Evolutionary conservation across 768 basidiomycete species (phyloP), one percentile per base, ranked within the genome.

Genomic region (Artomyces pyxidatus): DNA sequence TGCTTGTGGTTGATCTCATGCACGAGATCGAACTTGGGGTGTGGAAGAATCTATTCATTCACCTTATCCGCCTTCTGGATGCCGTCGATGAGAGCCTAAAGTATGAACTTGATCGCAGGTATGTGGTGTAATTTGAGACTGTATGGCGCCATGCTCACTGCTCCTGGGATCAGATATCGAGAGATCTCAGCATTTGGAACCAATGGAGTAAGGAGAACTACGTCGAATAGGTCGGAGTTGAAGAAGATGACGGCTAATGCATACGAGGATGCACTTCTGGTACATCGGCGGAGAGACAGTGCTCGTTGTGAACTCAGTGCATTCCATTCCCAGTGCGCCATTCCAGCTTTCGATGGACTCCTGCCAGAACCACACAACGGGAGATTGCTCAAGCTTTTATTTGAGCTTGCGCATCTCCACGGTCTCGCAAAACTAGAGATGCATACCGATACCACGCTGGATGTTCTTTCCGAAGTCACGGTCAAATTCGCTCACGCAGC

Each of bases 21-120:
- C 68, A 68, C 27, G 61, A 69, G 41, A 59, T 65, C 17, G 65
- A 70, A 25, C 54, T 69, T 0, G 66, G 69, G 0, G 59, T 61
- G 0, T 69, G 66, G 64, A 69, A 69, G 41, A 25, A 41, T 17
- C 1, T 60, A 25, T 55, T 64, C 22, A 52, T 45, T 0, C 66
- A 68, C 35, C 48, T 67, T 9, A 45, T 67, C 2, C 52, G 56
- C 0, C 51, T 65, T 14, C 50, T 65, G 0, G 21, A 48, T 17
- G 52, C 51, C 8, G 29, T 11, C 4, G 54, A 49, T 0, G 43
- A 17, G 12, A 44, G 28, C 1, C 23, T 16, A 4, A n/a, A 52
- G 0, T 9, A 40, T 0, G 53, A 54, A 17, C 19, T 57, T 9
- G 43, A 59, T 43, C 10, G 38, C 17, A 22, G 56, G 53, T 47